Evolutionary conservation across 2,329 filamentous ascomycete genomes (phyloP).

Genomic region (Aureobasidium sp.): DNA sequence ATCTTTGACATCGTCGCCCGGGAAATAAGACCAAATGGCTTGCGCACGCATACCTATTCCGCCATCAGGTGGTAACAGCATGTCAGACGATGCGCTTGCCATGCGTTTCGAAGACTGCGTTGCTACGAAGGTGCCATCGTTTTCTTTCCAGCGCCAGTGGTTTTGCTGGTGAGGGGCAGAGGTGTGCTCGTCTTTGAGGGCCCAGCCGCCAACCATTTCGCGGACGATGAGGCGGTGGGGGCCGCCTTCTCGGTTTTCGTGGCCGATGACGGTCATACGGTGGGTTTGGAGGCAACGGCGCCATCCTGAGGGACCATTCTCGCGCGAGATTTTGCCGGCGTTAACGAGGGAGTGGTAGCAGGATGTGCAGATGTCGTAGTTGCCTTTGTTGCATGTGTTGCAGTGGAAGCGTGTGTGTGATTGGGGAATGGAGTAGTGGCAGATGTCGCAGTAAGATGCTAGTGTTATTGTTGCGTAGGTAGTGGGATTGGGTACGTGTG

Average conservation of each 20-base stretch:
- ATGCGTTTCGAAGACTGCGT: neutral
- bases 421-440: conserved; percentile 64
- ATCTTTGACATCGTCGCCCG: conserved; percentile 55
- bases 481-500: conserved; percentile 33
- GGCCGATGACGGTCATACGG: conserved; percentile 75
- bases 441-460: conserved; percentile 71
- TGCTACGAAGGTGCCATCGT: conserved; percentile 24
- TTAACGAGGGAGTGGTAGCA: conserved; percentile 68
- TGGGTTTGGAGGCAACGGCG: conserved; percentile 69
- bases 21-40: conserved; percentile 74
- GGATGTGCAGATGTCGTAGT: conserved; percentile 75
- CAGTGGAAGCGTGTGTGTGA: conserved; percentile 72
- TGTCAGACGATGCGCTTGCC: neutral
- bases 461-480: conserved; percentile 52
- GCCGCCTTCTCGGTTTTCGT: conserved; percentile 60
- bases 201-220: conserved; percentile 71
- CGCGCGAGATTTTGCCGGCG: conserved; percentile 58
- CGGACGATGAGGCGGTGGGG: conserved; percentile 60
- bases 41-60: conserved; percentile 58
- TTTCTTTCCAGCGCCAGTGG: conserved; percentile 31
- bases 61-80: conserved; percentile 64
- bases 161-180: neutral
- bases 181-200: conserved; percentile 47
- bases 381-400: conserved; percentile 66
- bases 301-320: conserved; percentile 78